Percentiles rank a stretch among this genome's conserved stretches.
These are phyloP conservation scores for Vitis hybrid DNA, from an alignment of 177 flowering plant genomes.

Conservation along the genomic window DNA sequence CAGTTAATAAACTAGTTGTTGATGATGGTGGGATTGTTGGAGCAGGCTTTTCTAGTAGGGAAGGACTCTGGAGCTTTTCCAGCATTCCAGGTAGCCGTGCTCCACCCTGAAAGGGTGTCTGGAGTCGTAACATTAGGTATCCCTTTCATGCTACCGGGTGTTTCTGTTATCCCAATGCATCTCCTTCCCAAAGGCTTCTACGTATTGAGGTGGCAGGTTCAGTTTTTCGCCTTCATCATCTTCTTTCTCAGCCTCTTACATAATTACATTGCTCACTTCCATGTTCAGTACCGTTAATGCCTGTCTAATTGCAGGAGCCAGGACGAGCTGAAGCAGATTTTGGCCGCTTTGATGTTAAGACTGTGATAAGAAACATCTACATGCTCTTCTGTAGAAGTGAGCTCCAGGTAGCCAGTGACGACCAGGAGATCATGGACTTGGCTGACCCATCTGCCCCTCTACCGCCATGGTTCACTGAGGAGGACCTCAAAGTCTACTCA, in stretches of 20 bases:
- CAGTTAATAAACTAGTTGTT: not conserved
- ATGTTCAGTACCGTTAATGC: not conserved
- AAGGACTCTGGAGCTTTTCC: constrained; percentile 43
- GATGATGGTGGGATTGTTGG: not conserved
- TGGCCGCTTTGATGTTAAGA: constrained; percentile 33
- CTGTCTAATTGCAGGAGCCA: constrained; percentile 20
- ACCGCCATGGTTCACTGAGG: constrained; percentile 38
- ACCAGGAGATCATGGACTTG: constrained; percentile 45
- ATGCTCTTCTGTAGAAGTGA: constrained; percentile 35
- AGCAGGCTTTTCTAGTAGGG: constrained; percentile 32
- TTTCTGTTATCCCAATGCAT: constrained; percentile 3
- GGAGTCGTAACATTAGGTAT: constrained; percentile 29
- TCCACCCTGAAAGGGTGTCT: constrained; percentile 30
- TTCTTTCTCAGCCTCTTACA: not conserved
- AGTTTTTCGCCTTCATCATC: not conserved
- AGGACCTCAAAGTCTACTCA: constrained; percentile 31
- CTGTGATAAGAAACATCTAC: constrained; percentile 38
- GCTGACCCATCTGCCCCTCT: constrained; percentile 36
- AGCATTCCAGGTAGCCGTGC: constrained; percentile 15
- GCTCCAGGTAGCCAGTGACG: constrained; percentile 27
- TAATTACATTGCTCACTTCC: not conserved
- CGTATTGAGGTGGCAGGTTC: constrained; percentile 36
- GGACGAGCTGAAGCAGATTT: constrained; percentile 46
- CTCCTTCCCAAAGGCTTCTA: constrained; percentile 40
- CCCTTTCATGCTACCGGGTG: constrained; percentile 30